These are phyloP conservation scores for Tylopilus rubrobrunneus DNA, from an alignment of 768 basidiomycete species.

Conservation along the genomic window DNA sequence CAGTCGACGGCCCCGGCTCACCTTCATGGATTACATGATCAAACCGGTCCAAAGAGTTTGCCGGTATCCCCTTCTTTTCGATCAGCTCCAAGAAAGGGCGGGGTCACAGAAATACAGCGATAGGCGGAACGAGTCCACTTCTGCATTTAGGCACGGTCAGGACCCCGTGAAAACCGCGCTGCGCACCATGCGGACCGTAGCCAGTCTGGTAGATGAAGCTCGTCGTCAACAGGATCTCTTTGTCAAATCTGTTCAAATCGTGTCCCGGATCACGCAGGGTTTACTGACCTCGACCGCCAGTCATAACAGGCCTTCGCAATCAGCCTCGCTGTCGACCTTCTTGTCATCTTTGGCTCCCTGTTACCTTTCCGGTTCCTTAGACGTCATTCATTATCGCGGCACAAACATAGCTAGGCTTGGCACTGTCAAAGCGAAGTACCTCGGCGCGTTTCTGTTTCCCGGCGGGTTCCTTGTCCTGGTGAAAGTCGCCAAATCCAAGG, in stretches of 20 bases:
- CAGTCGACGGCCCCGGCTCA: slow-evolving; percentile 41
- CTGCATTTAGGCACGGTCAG: not conserved
- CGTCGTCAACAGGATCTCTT: slow-evolving; percentile 61
- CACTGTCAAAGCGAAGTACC: slow-evolving; percentile 75
- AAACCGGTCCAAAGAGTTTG: slow-evolving; percentile 97
- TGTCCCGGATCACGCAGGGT: slow-evolving; percentile 55
- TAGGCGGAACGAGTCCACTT: not conserved
- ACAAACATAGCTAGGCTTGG: slow-evolving; percentile 39
- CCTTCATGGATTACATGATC: slow-evolving; percentile 87
- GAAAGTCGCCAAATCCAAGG: slow-evolving; percentile 76
- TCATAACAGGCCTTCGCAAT: slow-evolving; percentile 30
- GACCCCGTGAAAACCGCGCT: slow-evolving; percentile 41
- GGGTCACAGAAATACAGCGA: not conserved
- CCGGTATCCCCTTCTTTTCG: slow-evolving; percentile 89
- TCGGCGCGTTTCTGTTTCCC: slow-evolving; percentile 85
- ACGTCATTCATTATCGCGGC: slow-evolving; percentile 74
- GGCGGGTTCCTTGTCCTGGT: slow-evolving; percentile 84
- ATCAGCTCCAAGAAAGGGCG: slow-evolving; percentile 47
- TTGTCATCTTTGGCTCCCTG: slow-evolving; percentile 75
- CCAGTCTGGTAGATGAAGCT: slow-evolving; percentile 78
- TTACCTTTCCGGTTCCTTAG: slow-evolving; percentile 78
- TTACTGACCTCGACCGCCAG: slow-evolving; percentile 27
- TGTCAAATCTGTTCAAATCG: slow-evolving; percentile 62
- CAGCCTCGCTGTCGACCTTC: slow-evolving; percentile 50
- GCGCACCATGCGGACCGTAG: slow-evolving; percentile 72